Conservation (phyloP, 805 yeast species). For the Yarrowia sp. region DNA sequence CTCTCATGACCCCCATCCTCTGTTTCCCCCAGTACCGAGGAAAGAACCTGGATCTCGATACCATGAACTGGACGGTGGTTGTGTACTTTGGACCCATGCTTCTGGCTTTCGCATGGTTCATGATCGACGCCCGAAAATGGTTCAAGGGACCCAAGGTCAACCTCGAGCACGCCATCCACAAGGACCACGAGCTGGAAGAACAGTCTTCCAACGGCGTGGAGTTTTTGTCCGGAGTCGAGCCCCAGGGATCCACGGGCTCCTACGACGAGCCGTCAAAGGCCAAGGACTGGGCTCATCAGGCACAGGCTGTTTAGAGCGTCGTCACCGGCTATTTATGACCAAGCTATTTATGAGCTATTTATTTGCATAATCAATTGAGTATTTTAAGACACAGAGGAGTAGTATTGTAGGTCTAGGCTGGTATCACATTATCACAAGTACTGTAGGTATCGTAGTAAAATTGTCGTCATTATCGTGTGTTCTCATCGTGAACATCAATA, state of each 20-base stretch:
- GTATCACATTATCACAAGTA: neutral
- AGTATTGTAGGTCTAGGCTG: neutral
- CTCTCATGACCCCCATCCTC: slow-evolving; percentile 57
- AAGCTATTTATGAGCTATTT: neutral
- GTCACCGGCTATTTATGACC: too few species aligned
- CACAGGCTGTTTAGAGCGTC: neutral
- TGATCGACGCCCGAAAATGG: slow-evolving; percentile 55
- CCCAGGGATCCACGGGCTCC: neutral
- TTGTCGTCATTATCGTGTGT: too few species aligned
- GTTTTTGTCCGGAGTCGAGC: slow-evolving; percentile 19
- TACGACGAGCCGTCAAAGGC: neutral
- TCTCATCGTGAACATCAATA: too few species aligned
- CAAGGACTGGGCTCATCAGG: slow-evolving; percentile 8
- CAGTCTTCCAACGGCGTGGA: slow-evolving; percentile 22
- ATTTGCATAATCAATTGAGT: slow-evolving; percentile 10
- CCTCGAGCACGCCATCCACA: slow-evolving; percentile 41
- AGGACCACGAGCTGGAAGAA: slow-evolving; percentile 24
- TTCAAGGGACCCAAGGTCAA: slow-evolving; percentile 62
- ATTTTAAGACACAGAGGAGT: too few species aligned
- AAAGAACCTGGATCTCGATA: slow-evolving; percentile 39
- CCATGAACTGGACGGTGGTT: slow-evolving; percentile 64
- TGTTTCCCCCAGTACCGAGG: slow-evolving; percentile 55
- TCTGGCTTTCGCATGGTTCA: slow-evolving; percentile 50
- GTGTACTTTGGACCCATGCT: slow-evolving; percentile 62
- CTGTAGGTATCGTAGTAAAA: too few species aligned